These are phyloP conservation scores for Penicillium sp. DNA, from an alignment of 2,329 filamentous ascomycete species.

Conservation along the genomic window DNA sequence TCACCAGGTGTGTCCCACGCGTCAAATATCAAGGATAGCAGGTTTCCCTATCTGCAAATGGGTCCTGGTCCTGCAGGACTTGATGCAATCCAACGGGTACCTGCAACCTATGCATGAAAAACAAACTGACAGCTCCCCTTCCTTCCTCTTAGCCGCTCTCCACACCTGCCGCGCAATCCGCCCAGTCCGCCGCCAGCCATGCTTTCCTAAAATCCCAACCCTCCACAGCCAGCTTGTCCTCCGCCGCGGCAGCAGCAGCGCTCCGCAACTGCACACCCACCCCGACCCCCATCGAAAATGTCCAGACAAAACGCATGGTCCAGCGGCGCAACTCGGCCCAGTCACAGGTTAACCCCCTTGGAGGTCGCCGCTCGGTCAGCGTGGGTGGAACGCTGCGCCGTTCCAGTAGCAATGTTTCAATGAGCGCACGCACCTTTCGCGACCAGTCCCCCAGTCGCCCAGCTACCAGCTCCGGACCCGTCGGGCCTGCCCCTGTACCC, in stretches of 20 bases:
- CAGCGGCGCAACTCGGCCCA: slow-evolving; percentile 71
- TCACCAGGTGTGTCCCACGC: slow-evolving; percentile 29
- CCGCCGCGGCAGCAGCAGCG: slow-evolving; percentile 81
- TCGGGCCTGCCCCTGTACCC: slow-evolving; percentile 40
- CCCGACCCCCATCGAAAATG: slow-evolving; percentile 74
- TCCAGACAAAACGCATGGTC: slow-evolving; percentile 82
- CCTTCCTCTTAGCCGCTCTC: slow-evolving; percentile 56
- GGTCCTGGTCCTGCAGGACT: not conserved
- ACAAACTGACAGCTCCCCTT: slow-evolving; percentile 13
- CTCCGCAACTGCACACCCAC: slow-evolving; percentile 74
- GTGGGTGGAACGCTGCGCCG: slow-evolving; percentile 55
- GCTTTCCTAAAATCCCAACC: slow-evolving; percentile 71
- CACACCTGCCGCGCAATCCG: slow-evolving; percentile 65
- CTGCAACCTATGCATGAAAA: slow-evolving; percentile 8
- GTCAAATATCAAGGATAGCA: not conserved
- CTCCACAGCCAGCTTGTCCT: slow-evolving; percentile 68
- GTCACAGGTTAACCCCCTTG: slow-evolving; percentile 57
- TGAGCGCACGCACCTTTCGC: slow-evolving; percentile 86
- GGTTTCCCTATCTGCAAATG: not conserved
- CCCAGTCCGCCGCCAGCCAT: slow-evolving; percentile 74
- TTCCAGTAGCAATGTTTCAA: slow-evolving; percentile 70
- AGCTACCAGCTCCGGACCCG: slow-evolving; percentile 45
- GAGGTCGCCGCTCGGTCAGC: slow-evolving; percentile 41
- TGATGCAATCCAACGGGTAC: slow-evolving; percentile 5
- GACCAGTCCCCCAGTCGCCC: slow-evolving; percentile 62